Conservation (phyloP, 2,329 filamentous ascomycete genomes). For the Aspergillus ochraceoroseus region DNA sequence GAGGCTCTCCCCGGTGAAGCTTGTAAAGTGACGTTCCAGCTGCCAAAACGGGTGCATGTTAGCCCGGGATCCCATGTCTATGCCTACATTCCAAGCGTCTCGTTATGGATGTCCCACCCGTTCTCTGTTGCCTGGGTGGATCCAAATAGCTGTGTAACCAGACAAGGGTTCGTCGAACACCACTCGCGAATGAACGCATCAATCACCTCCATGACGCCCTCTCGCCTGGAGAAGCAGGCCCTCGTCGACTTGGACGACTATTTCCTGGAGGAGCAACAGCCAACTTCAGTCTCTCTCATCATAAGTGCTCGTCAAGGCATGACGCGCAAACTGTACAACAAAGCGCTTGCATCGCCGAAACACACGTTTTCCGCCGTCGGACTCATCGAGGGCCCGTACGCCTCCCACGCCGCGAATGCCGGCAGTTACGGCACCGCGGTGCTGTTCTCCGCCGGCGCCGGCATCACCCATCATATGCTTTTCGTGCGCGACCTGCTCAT, state of each 20-base stretch:
- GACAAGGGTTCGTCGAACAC: constrained; percentile 20
- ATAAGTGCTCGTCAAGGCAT: constrained; percentile 59
- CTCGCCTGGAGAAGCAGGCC: constrained; percentile 34
- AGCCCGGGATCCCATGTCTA: constrained; percentile 57
- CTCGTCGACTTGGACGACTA: constrained; percentile 23
- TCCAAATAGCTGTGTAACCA: constrained; percentile 27
- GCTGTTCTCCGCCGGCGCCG: constrained; percentile 61
- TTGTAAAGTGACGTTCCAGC: constrained; percentile 56
- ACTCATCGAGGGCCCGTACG: constrained; percentile 61
- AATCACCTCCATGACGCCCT: constrained; percentile 18
- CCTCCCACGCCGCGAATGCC: constrained; percentile 53
- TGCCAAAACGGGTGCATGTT: constrained; percentile 52
- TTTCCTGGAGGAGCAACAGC: constrained; percentile 22
- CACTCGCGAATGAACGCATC: background rate
- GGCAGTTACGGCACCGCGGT: constrained; percentile 61
- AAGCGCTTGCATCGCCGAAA: constrained; percentile 48
- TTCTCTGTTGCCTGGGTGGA: constrained; percentile 48
- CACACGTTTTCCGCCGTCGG: constrained; percentile 51
- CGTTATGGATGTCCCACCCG: constrained; percentile 48
- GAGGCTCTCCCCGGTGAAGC: constrained; percentile 58
- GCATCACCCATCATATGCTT: constrained; percentile 62
- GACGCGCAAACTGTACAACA: constrained; percentile 57
- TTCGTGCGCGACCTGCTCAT: constrained; percentile 56
- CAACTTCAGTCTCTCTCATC: constrained; percentile 52
- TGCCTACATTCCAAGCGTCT: constrained; percentile 53